Base-by-base conservation (phyloP, 2,329 filamentous ascomycete genomes). In the Lecanicillium sp. region DNA sequence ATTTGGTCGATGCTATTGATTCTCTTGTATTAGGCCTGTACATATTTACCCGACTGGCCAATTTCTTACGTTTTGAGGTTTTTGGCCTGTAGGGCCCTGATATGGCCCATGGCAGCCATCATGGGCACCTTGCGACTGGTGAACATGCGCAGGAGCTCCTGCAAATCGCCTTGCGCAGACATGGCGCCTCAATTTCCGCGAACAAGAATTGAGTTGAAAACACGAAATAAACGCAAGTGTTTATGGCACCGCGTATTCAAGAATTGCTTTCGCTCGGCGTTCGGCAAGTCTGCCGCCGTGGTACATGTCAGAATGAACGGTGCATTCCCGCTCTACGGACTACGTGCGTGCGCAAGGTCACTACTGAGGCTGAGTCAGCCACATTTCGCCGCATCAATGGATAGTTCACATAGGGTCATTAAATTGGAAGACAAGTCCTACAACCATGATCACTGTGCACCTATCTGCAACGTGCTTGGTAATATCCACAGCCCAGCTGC, bases 111-210 rank as follows among this genome's bases (percentile, higher is more conserved):
- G 18, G 76, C 76, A 38, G 69, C 68, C 56, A 79, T 64, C 60
- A 80, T 75, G 4, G 75, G 62, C 37, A 77, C 59, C 50, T 76
- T 79, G 38, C 74, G 72, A 33, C 69, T 65, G 4, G 73, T 80
- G 47, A 81, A 60, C 39, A 80, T 64, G 33, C 75, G 74, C 38
- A 81, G 62, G 13, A 81, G 66, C 50, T 78, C 76, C 48, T 80
- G 74, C 17, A 81, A 57, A 46, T 81, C 76, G 43, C 74, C 67
- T 45, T 77, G 72, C 2, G 69, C 64, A 7, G 72, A 65, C 74
- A 78, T 77, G 25, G n/a, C 33, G 18, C 11, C 20, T 35, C 30
- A 33, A 17, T 5, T 6, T 25, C 22, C 22, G 6, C 11, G 22
- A 6, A 11, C 11, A 25, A 7, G 7, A 25, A 25, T 25, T 25